phyloP scores from a whole-genome alignment of 179 eudicot genomes.

The Beta lomatogona region DNA sequence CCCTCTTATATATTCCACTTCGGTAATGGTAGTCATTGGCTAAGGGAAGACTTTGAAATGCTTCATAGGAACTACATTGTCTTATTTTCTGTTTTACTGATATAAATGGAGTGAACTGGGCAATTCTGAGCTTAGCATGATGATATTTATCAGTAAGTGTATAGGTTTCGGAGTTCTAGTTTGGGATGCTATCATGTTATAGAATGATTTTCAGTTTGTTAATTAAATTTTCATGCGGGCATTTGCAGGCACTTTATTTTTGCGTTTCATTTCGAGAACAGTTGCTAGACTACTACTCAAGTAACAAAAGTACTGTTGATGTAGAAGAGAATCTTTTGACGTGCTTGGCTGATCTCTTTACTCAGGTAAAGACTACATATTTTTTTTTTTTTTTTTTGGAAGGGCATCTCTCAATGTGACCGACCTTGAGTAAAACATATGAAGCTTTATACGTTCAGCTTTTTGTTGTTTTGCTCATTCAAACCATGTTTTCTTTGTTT shows the following conservation, averaged over 20 bases:
- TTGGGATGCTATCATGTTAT: not conserved
- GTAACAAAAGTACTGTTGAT: constrained; percentile 61
- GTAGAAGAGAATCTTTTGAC: constrained; percentile 84
- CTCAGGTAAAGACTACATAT: constrained; percentile 55
- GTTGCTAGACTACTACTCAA: constrained; percentile 69
- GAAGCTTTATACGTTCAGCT: not conserved
- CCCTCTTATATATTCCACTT: too few relatives aligned
- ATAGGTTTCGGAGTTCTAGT: not conserved
- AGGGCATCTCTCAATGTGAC: not conserved
- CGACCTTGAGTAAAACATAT: not conserved
- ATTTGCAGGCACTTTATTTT: constrained; percentile 84
- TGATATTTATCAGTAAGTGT: not conserved
- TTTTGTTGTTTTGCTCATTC: not conserved
- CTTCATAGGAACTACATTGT: not conserved
- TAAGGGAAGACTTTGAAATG: not conserved
- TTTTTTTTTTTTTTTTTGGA: too few relatives aligned
- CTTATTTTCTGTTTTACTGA: not conserved
- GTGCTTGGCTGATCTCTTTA: constrained; percentile 88
- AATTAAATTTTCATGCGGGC: not conserved
- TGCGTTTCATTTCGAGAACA: constrained; percentile 93
- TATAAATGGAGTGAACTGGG: not conserved
- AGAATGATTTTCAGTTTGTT: not conserved
- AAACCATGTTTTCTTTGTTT: not conserved
- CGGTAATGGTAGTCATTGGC: not conserved
- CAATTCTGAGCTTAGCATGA: not conserved